Evolutionary conservation across 129 eudicot genomes (phyloP), one percentile per base, ranked within the genome.

Genomic region (Helichrysum umbraculigerum): DNA sequence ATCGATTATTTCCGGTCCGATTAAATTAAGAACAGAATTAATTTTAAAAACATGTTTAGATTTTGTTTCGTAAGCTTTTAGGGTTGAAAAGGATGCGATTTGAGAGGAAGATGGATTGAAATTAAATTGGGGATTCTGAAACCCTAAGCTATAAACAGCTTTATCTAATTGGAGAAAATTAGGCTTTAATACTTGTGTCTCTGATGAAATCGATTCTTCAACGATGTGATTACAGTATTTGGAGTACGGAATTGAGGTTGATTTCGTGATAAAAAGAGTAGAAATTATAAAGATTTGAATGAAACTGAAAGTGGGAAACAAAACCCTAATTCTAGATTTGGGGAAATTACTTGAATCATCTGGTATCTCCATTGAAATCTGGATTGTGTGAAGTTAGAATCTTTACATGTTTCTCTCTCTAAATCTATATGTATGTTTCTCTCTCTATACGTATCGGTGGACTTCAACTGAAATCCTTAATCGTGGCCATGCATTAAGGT

Each of bases 221-320:
- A 88, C 87, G 76, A 73, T 71, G 66, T 61, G 68, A 42, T 82
- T 81, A 73, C 96, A 90, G 86, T 85, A 72, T 12, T 78, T 56
- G 33, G 85, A 51, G 76, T 90, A 90, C 3, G 87, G 80, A 47
- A 70, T 71, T 25, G 90, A 83, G 59, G 60, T 37, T 58, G 87
- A 44, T 50, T 79, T 74, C 21, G 83, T 17, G 76, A 78, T 69
- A 42, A 58, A 54, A 62, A 70, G 41, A 19, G 78, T 62, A 41
- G 76, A n/a, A 60, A 84, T 42, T 8, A 83, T 63, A 76, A 69
- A n/a, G 64, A 85, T 34, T 21, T 51, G 70, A 62, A 80, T 67
- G 73, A 52, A 4, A 42, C 33, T 37, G 72, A 72, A 4, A 44
- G 75, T 44, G 58, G 57, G 17, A 58, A 68, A 76, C 15, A 32